phyloP scores from a whole-genome alignment of 1,284 basidiomycete genomes.

The Puccinia triticina region DNA sequence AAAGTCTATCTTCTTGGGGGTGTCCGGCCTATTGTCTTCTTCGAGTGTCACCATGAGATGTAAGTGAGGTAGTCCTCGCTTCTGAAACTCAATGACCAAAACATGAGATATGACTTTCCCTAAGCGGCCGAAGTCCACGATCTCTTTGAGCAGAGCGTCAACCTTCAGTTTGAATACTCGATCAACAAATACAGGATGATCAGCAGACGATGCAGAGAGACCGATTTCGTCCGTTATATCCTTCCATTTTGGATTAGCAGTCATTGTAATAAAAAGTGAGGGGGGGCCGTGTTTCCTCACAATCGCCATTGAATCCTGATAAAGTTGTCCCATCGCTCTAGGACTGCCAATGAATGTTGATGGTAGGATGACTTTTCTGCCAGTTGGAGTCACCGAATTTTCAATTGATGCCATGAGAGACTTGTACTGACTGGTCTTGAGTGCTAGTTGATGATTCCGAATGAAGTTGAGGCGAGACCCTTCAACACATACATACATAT shows the following conservation, averaged over 20 bases:
- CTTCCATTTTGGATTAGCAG: too few species aligned
- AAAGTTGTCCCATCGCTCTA: too few species aligned
- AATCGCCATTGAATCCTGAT: too few species aligned
- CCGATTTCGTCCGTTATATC: too few species aligned
- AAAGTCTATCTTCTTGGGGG: too few species aligned
- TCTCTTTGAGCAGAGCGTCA: constrained; percentile 61
- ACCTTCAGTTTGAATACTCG: constrained; percentile 64
- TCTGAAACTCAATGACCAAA: constrained; percentile 62
- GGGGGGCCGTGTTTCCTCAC: too few species aligned
- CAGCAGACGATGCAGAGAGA: constrained; percentile 52
- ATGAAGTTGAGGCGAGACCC: neutral
- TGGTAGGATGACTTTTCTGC: neutral
- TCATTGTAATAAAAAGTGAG: too few species aligned
- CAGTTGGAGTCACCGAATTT: neutral
- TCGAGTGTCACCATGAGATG: constrained; percentile 59
- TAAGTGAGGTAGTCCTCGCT: constrained; percentile 62
- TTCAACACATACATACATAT: constrained; percentile 15
- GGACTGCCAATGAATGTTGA: neutral
- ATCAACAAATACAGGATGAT: constrained; percentile 64
- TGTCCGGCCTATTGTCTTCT: too few species aligned
- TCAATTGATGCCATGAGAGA: neutral
- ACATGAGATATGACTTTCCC: constrained; percentile 48
- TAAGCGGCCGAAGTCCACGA: too few species aligned
- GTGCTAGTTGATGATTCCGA: neutral
- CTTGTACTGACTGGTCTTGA: neutral